phyloP scores from a whole-genome alignment of 371 early-diverging fungal species.

The Basidiobolus meristosporus region DNA sequence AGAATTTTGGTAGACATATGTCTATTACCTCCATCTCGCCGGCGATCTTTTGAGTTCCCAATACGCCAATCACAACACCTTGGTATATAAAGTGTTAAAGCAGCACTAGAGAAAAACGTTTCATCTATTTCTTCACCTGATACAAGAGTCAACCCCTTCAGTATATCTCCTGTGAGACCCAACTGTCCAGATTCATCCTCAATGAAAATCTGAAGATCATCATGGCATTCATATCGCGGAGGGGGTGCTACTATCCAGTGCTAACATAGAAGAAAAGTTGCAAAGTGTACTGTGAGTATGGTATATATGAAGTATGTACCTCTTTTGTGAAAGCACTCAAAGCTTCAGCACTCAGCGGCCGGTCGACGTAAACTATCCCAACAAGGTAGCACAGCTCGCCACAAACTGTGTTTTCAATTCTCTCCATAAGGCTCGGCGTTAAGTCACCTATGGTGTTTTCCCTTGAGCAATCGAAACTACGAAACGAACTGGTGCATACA shows the following conservation, averaged over 20 bases:
- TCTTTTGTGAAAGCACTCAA: constrained; percentile 63
- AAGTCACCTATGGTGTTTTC: too few relatives aligned
- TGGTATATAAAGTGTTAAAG: constrained; percentile 1
- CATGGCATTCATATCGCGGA: constrained; percentile 36
- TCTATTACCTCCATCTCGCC: constrained; percentile 70
- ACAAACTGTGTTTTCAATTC: too few relatives aligned
- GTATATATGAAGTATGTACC: constrained; percentile 15
- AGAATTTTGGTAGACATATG: constrained; percentile 45
- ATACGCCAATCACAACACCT: constrained; percentile 50
- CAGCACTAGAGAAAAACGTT: not conserved
- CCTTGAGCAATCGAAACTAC: too few relatives aligned
- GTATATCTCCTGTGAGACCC: constrained; percentile 25
- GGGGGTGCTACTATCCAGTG: constrained; percentile 41
- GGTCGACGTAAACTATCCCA: constrained; percentile 75
- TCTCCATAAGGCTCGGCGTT: too few relatives aligned
- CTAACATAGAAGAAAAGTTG: constrained; percentile 18
- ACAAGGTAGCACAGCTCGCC: constrained; percentile 43
- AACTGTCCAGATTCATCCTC: constrained; percentile 90
- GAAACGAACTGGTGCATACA: too few relatives aligned
- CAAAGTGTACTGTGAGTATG: not conserved
- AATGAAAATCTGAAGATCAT: constrained; percentile 39
- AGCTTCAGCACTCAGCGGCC: constrained; percentile 70
- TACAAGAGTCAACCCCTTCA: constrained; percentile 26
- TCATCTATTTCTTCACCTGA: constrained; percentile 23
- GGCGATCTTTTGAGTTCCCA: constrained; percentile 40